Evolutionary conservation across 768 basidiomycete species (phyloP).

Genomic region (Leccinum longicurvipes): DNA sequence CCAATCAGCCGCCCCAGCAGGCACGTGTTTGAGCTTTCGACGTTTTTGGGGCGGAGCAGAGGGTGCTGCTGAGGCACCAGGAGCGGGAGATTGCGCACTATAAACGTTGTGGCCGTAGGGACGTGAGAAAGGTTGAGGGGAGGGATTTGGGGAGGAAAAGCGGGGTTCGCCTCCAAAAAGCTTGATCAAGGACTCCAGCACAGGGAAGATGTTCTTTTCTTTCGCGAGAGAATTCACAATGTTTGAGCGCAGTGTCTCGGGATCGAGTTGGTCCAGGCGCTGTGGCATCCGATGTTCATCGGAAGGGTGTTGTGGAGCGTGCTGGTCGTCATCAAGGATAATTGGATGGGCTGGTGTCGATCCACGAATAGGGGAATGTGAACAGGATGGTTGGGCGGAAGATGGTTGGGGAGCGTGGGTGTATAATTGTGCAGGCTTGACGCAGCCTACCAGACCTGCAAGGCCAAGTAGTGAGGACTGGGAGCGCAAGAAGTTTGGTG

Average conservation of each 20-base stretch:
- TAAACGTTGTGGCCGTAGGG: conserved; percentile 19
- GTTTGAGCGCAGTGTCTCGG: conserved; percentile 49
- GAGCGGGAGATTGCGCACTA: background rate
- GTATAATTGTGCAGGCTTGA: conserved; percentile 47
- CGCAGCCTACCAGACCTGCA: conserved; percentile 65
- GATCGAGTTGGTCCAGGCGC: conserved; percentile 34
- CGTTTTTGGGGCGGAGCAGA: conserved; percentile 45
- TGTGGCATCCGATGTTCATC: conserved; percentile 5
- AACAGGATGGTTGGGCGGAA: conserved; percentile 35
- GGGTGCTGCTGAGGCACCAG: background rate
- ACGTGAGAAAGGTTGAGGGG: conserved; percentile 13
- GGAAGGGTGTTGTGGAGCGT: conserved; percentile 20
- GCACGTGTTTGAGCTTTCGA: conserved; percentile 62
- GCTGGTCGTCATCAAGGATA: conserved; percentile 58
- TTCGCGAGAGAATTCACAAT: conserved; percentile 56
- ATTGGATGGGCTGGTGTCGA: conserved; percentile 63
- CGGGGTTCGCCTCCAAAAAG: conserved; percentile 44
- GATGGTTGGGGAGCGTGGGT: conserved; percentile 1
- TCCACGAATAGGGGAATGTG: conserved; percentile 42
- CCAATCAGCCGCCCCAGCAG: conserved; percentile 81
- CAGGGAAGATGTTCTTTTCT: conserved; percentile 65
- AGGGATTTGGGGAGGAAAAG: conserved; percentile 1
- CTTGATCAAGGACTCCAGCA: conserved; percentile 59
- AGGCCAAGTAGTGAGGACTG: conserved; percentile 69
- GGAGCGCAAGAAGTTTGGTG: conserved; percentile 68